phyloP scores from a whole-genome alignment of 2,329 filamentous ascomycete genomes.

The Colletotrichum viniferum region DNA sequence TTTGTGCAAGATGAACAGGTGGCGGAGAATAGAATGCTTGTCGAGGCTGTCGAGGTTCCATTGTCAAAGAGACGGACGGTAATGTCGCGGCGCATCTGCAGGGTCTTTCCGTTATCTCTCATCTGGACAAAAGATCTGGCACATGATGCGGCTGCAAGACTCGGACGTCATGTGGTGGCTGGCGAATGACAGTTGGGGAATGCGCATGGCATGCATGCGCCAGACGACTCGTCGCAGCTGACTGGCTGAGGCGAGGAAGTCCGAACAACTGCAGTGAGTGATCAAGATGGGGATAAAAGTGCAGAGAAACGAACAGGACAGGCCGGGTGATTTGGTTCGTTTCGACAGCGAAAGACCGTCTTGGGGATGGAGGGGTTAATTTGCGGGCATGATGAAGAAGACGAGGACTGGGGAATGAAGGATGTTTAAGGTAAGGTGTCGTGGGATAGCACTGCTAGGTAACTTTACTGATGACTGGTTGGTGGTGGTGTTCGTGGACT shows the following conservation, averaged over 20 bases:
- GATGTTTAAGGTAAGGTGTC: not conserved
- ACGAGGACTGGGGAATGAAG: not conserved
- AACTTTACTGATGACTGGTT: not conserved
- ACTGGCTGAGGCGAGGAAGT: not conserved
- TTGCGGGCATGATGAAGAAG: constrained; percentile 6
- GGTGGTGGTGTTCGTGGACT: not conserved
- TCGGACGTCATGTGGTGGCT: constrained; percentile 16
- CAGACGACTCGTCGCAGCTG: not conserved
- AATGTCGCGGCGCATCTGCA: not conserved
- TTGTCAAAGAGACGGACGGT: not conserved
- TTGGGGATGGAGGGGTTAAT: not conserved
- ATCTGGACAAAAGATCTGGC: constrained; percentile 7
- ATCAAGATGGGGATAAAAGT: not conserved
- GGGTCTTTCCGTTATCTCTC: not conserved
- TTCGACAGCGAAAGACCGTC: not conserved
- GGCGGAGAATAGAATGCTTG: not conserved
- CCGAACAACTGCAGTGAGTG: not conserved
- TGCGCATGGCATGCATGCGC: not conserved
- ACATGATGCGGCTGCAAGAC: constrained; percentile 20
- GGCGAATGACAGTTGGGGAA: constrained; percentile 5
- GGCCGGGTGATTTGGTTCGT: constrained; percentile 4
- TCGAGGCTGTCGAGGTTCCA: not conserved
- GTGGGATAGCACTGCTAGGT: not conserved
- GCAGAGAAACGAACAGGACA: not conserved
- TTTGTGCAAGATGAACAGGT: not conserved